Percentiles rank a stretch among this genome's conserved stretches.
Evolutionary conservation across 2,329 filamentous ascomycete genomes (phyloP).

Genomic region (Calonectria multiphialidica): DNA sequence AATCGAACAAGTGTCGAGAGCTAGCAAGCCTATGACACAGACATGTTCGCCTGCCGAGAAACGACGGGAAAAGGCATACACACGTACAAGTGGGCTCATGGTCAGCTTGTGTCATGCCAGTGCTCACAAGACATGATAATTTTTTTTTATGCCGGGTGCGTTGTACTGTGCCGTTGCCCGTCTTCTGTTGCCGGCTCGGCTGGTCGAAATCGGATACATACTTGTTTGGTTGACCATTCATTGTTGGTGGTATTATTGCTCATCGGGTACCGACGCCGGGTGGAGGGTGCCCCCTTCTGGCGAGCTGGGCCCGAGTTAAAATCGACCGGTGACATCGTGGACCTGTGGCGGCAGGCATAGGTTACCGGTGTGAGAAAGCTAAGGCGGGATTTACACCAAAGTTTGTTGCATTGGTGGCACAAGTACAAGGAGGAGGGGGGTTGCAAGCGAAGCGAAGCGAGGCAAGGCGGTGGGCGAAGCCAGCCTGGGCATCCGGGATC

Average conservation of each 20-base stretch:
- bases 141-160: slow-evolving; percentile 16
- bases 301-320: slow-evolving; percentile 19
- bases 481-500: not conserved
- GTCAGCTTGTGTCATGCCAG: slow-evolving; percentile 30
- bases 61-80: slow-evolving; percentile 23
- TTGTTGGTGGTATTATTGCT: slow-evolving; percentile 24
- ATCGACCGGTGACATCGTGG: slow-evolving; percentile 24
- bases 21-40: not conserved
- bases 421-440: not conserved
- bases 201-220: slow-evolving; percentile 2
- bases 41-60: slow-evolving; percentile 27
- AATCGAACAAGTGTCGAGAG: not conserved
- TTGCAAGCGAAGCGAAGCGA: not conserved
- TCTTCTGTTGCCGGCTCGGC: slow-evolving; percentile 24
- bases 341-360: slow-evolving; percentile 13
- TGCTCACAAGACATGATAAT: slow-evolving; percentile 18
- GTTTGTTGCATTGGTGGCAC: not conserved
- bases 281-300: slow-evolving; percentile 17
- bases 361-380: not conserved
- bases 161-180: slow-evolving; percentile 24
- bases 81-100: slow-evolving; percentile 28
- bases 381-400: not conserved
- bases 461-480: not conserved
- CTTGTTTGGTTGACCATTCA: slow-evolving; percentile 20
- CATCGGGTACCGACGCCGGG: slow-evolving; percentile 30